phyloP scores from a whole-genome alignment of 1,139 yeast species.

The Scheffersomyces segobiensis region DNA sequence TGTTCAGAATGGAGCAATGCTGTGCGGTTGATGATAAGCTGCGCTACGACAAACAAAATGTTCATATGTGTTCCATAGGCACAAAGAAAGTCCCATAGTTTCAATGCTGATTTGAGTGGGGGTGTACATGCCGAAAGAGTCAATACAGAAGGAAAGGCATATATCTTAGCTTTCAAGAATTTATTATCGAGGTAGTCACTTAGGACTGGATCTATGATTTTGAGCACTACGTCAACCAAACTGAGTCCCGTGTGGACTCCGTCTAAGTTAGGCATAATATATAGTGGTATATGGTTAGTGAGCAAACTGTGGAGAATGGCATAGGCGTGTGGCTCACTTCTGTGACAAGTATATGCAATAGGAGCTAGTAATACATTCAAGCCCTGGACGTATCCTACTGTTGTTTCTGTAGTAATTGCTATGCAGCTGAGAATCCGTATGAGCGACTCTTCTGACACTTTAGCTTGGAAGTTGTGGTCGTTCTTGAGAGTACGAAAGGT shows the following conservation, averaged over 20 bases:
- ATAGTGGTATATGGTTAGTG: conserved; percentile 68
- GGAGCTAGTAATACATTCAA: conserved; percentile 90
- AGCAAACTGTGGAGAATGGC: conserved; percentile 63
- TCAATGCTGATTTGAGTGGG: conserved; percentile 71
- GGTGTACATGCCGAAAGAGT: conserved; percentile 92
- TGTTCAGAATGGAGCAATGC: conserved; percentile 55
- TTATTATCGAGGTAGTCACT: conserved; percentile 61
- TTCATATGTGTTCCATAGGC: conserved; percentile 93
- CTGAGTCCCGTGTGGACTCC: conserved; percentile 83
- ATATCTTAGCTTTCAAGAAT: conserved; percentile 75
- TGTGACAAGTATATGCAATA: conserved; percentile 65
- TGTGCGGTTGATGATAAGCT: conserved; percentile 68
- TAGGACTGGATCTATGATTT: conserved; percentile 72
- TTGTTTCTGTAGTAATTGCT: conserved; percentile 49
- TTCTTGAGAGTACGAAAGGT: conserved; percentile 85
- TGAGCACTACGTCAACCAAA: conserved; percentile 68
- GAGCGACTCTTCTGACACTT: conserved; percentile 68
- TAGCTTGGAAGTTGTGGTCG: conserved; percentile 62
- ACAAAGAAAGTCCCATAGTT: conserved; percentile 86
- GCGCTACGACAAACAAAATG: conserved; percentile 81
- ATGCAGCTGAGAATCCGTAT: conserved; percentile 72
- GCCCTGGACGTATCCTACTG: conserved; percentile 79
- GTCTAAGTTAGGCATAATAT: conserved; percentile 71
- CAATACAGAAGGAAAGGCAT: conserved; percentile 85
- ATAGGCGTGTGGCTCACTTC: conserved; percentile 86